phyloP scores from a whole-genome alignment of 179 eudicot species.

The Kewa caespitosa region DNA sequence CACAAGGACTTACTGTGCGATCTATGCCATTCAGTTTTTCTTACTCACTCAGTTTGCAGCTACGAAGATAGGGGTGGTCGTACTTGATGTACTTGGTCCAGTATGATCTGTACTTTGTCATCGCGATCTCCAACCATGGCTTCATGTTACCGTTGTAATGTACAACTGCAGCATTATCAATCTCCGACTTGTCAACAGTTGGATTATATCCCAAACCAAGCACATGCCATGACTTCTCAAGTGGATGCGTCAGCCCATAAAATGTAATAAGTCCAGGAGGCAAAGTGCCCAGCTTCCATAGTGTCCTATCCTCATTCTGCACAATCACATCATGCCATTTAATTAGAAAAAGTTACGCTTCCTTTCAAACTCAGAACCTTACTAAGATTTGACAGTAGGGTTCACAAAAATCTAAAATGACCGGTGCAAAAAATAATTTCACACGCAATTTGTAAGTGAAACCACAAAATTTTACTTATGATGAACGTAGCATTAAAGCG shows the following conservation, averaged over 20 bases:
- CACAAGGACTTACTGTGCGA: not conserved
- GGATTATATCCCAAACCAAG: slow-evolving; percentile 90
- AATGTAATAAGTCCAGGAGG: slow-evolving; percentile 90
- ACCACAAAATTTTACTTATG: not conserved
- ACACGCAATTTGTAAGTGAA: not conserved
- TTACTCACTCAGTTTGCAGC: slow-evolving; percentile 64
- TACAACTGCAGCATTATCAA: slow-evolving; percentile 76
- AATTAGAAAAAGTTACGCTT: not conserved
- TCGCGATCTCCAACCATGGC: slow-evolving; percentile 87
- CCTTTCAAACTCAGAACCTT: slow-evolving; percentile 9
- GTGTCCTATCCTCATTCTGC: slow-evolving; percentile 72
- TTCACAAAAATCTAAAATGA: not conserved
- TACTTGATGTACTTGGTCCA: slow-evolving; percentile 81
- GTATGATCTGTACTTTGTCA: slow-evolving; percentile 65
- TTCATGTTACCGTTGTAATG: slow-evolving; percentile 93
- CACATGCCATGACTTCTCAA: slow-evolving; percentile 84
- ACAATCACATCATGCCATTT: slow-evolving; percentile 8
- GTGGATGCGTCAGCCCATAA: slow-evolving; percentile 66
- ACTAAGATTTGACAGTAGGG: slow-evolving; percentile 1
- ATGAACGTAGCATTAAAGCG: too few species aligned
- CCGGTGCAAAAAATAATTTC: not conserved
- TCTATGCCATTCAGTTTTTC: not conserved
- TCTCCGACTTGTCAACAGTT: slow-evolving; percentile 52
- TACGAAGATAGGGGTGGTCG: slow-evolving; percentile 62
- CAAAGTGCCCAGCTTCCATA: slow-evolving; percentile 93